Evolutionary conservation across 2,329 filamentous ascomycete genomes (phyloP), one percentile per base, ranked within the genome.

Genomic region (Beauveria caledonica): DNA sequence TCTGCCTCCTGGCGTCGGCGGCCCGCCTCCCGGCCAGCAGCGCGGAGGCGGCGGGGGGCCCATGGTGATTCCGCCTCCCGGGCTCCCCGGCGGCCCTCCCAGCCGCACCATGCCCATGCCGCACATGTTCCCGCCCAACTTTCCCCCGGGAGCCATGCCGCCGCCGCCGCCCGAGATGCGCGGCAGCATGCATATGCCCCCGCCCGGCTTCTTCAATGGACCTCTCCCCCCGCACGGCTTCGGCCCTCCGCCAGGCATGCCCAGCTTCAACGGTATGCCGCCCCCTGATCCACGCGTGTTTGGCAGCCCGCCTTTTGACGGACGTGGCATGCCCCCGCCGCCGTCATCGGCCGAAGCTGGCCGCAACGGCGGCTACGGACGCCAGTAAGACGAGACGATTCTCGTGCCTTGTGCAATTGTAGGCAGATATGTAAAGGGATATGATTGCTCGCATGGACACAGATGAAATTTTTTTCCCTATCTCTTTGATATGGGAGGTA

Each of bases 21-120:
- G 58, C 25, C 59, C 29, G 42, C 45, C 15, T 54, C 60, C 60
- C 69, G 69, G 61, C 68, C 50, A 45, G 13, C 42, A 36, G 11
- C 33, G 33, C 33, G 33, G 59, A 40, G 50, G 60, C 45, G 49
- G 52, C 60, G 68, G 50, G 23, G 77, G 79, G 17, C 80, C 80
- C 33, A 85, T 86, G 76, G 81, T 84, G 76, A 81, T 84, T 39
- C 82, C 83, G 25, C 84, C 84, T n/a, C 84, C 83, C 4, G 84
- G 84, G 17, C 76, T 86, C 62, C 71, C 69, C 15, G 69, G 67
- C 19, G 71, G 69, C 6, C 69, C 69, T 5, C 70, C 66, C 50
- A 75, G 70, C 62, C 75, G 76, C 39, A 76, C 73, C 64, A 76
- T 79, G 63, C 80, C 80, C 17, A 78, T 83, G 70, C 81, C 80